These are phyloP conservation scores for Phytopythium chamaehyphon DNA, from an alignment of 352 stramenopile species.

Conservation along the genomic window DNA sequence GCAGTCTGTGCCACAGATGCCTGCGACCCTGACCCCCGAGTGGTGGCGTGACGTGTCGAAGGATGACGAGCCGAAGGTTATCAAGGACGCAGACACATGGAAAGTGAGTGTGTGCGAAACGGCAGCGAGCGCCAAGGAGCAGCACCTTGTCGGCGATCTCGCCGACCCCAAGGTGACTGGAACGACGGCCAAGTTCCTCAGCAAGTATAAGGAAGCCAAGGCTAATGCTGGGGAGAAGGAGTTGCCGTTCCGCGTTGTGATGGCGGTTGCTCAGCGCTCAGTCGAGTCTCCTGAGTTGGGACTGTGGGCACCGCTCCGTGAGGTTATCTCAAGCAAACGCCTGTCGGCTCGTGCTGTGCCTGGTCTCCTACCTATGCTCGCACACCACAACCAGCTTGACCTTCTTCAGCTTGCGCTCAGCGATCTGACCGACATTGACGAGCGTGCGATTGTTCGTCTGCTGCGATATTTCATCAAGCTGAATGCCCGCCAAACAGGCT, in stretches of 20 bases:
- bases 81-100: constrained; percentile 34
- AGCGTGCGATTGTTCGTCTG: constrained; percentile 64
- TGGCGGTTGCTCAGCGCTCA: constrained; percentile 54
- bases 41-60: constrained; percentile 39
- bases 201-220: constrained; percentile 43
- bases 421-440: constrained; percentile 75
- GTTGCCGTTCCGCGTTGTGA: constrained; percentile 57
- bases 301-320: constrained; percentile 51
- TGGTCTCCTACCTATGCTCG: constrained; percentile 53
- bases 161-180: constrained; percentile 30
- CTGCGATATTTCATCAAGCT: constrained; percentile 77
- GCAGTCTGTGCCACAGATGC: constrained; percentile 22
- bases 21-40: constrained; percentile 28
- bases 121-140: constrained; percentile 37
- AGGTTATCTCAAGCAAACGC: constrained; percentile 46
- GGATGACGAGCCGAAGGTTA: constrained; percentile 21
- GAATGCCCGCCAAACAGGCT: constrained; percentile 21
- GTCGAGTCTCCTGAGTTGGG: constrained; percentile 47
- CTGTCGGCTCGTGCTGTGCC: constrained; percentile 64
- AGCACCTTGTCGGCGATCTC: constrained; percentile 54
- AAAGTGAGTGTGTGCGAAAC: constrained; percentile 34
- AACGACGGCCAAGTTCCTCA: constrained; percentile 37
- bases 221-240: constrained; percentile 3
- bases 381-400: constrained; percentile 62
- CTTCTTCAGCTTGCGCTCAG: constrained; percentile 59